Evolutionary conservation across 1,139 yeast genomes (phyloP).

Genomic region (Kodamaea suecica): DNA sequence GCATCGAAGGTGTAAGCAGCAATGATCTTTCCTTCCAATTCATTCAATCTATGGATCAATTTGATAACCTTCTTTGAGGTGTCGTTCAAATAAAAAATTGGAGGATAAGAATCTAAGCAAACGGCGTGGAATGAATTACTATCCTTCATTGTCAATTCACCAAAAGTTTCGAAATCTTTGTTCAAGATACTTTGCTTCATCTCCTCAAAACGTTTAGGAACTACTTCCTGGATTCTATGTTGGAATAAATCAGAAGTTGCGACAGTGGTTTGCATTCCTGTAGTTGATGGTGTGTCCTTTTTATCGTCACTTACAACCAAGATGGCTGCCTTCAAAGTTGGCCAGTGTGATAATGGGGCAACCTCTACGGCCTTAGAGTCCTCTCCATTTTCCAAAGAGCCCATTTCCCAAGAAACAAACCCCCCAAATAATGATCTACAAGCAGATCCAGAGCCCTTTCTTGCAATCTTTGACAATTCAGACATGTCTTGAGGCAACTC

Average conservation of each 20-base stretch:
- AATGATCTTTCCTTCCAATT: conserved; percentile 56
- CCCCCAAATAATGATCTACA: conserved; percentile 97
- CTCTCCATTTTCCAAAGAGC: conserved; percentile 62
- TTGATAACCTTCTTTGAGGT: conserved; percentile 88
- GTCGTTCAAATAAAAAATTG: conserved; percentile 92
- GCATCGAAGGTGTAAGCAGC: conserved; percentile 99
- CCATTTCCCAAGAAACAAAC: conserved; percentile 99
- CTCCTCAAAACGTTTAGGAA: conserved; percentile 75
- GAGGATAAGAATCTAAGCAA: conserved; percentile 92
- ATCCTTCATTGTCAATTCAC: conserved; percentile 89
- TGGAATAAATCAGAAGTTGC: conserved; percentile 81
- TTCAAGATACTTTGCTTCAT: conserved; percentile 75
- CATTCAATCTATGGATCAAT: conserved; percentile 75
- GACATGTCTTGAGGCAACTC: conserved; percentile 77
- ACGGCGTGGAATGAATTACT: conserved; percentile 97
- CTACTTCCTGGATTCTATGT: conserved; percentile 73
- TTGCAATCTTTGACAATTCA: conserved; percentile 87
- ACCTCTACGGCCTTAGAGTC: conserved; percentile 93
- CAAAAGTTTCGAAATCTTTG: conserved; percentile 76
- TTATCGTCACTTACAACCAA: conserved; percentile 89
- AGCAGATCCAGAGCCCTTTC: conserved; percentile 98
- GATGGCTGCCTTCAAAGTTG: conserved; percentile 85
- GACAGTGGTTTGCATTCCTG: conserved; percentile 96
- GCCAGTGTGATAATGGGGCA: conserved; percentile 86
- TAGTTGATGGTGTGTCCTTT: conserved; percentile 91